These are phyloP conservation scores for Phytophthora quininea DNA, from an alignment of 352 stramenopile genomes.

Conservation along the genomic window DNA sequence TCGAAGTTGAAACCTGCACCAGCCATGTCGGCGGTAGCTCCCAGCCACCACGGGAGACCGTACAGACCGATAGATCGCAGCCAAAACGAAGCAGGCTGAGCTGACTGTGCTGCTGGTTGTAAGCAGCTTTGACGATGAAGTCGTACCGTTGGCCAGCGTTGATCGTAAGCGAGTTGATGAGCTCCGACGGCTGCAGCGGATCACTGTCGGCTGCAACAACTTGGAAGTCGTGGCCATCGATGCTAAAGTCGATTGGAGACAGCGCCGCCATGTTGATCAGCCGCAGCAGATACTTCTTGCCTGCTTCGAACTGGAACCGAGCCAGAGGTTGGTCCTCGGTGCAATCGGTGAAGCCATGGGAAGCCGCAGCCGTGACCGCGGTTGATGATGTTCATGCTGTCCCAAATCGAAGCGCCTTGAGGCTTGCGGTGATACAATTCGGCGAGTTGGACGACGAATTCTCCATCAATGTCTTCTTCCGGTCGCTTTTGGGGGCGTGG, in stretches of 20 bases:
- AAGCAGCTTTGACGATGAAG: constrained; percentile 29
- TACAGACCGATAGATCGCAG: no score
- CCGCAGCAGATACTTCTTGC: constrained; percentile 20
- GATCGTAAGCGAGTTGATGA: constrained; percentile 32
- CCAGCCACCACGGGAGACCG: no score
- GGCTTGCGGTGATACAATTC: no score
- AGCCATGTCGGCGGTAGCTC: no score
- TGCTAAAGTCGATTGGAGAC: constrained; percentile 35
- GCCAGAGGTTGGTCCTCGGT: constrained; percentile 13
- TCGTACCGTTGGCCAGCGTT: constrained; percentile 43
- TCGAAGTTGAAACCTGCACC: no score
- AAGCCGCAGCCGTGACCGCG: constrained; percentile 5
- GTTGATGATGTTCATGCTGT: no score
- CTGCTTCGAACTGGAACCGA: constrained; percentile 21
- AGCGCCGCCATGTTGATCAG: no score
- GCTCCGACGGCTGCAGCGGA: constrained; percentile 18
- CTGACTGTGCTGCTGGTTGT: constrained; percentile 13
- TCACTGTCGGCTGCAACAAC: constrained; percentile 33
- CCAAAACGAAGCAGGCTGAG: no score
- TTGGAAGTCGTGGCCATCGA: constrained; percentile 30
- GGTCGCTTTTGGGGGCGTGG: no score
- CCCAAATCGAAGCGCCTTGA: no score
- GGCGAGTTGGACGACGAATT: no score
- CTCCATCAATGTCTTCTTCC: no score
- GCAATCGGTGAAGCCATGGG: constrained; percentile 18